These are phyloP conservation scores for Fusarium pseudonygamai DNA, from an alignment of 2,329 filamentous ascomycete genomes.

Conservation along the genomic window DNA sequence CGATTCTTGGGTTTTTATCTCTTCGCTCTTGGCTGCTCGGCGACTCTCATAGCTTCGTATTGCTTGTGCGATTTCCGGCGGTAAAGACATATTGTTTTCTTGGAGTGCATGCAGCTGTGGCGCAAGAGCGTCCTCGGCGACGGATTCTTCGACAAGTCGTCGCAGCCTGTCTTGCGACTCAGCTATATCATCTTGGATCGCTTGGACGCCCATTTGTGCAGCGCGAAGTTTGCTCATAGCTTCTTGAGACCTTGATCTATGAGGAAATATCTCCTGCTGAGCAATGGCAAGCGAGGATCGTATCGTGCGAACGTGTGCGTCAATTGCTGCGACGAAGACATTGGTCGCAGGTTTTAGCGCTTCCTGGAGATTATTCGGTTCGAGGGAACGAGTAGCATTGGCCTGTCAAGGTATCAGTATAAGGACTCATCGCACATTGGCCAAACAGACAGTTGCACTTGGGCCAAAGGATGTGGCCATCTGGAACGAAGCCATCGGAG, in stretches of 20 bases:
- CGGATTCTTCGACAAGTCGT: conserved; percentile 37
- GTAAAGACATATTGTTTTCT: conserved; percentile 42
- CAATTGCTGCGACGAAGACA: conserved; percentile 34
- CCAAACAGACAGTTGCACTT: conserved; percentile 28
- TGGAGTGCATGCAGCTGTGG: conserved; percentile 42
- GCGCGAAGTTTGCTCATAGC: conserved; percentile 35
- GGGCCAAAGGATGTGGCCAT: conserved; percentile 37
- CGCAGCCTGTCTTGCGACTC: conserved; percentile 30
- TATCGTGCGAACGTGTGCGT: conserved; percentile 37
- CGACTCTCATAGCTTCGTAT: conserved; percentile 41
- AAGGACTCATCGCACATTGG: neutral
- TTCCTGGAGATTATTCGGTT: conserved; percentile 36
- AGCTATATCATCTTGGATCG: conserved; percentile 36
- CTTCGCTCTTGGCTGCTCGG: conserved; percentile 39
- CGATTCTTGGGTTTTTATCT: conserved; percentile 40
- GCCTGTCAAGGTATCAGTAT: conserved; percentile 15
- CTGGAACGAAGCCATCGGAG: conserved; percentile 44
- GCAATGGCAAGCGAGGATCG: conserved; percentile 35
- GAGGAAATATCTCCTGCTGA: conserved; percentile 42
- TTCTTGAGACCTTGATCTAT: conserved; percentile 41
- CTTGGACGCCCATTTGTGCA: conserved; percentile 30
- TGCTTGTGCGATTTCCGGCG: conserved; percentile 42
- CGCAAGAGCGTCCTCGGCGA: conserved; percentile 38
- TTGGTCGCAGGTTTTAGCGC: conserved; percentile 37
- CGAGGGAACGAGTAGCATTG: conserved; percentile 32